Conservation (phyloP, 2,329 filamentous ascomycete genomes). For the Fusarium heterosporum region DNA sequence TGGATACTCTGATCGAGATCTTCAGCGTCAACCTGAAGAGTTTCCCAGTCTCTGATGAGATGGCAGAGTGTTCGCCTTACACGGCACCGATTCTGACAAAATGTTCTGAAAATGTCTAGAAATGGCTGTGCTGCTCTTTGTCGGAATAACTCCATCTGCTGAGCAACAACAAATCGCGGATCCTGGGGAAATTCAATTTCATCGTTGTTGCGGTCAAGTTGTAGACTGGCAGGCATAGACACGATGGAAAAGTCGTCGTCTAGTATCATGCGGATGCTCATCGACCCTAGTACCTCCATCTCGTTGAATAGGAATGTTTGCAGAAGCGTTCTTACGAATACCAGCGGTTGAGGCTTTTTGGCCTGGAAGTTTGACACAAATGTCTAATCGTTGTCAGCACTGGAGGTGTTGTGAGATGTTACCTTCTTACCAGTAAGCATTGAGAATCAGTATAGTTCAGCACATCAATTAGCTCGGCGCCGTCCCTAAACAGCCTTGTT, state of each 20-base stretch:
- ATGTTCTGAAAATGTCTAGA: conserved; percentile 82
- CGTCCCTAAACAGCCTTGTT: conserved; percentile 77
- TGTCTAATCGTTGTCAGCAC: conserved; percentile 59
- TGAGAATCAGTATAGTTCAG: conserved; percentile 75
- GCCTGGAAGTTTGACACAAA: conserved; percentile 81
- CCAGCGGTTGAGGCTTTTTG: conserved; percentile 82
- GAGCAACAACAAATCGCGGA: conserved; percentile 77
- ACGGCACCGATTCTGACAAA: conserved; percentile 91
- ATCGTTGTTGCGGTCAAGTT: conserved; percentile 81
- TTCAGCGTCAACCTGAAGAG: conserved; percentile 83
- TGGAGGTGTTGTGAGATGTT: background rate
- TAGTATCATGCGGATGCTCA: conserved; percentile 79
- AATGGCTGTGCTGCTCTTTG: conserved; percentile 75
- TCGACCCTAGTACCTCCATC: conserved; percentile 74
- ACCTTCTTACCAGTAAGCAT: conserved; percentile 71
- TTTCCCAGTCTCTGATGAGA: conserved; percentile 84
- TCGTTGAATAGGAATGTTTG: conserved; percentile 81
- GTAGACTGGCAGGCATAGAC: conserved; percentile 75
- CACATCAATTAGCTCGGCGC: conserved; percentile 74
- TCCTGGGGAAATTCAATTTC: conserved; percentile 80
- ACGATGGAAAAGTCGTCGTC: conserved; percentile 84
- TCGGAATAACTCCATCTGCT: conserved; percentile 77
- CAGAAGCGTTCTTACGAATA: conserved; percentile 84
- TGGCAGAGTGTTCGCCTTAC: conserved; percentile 91
- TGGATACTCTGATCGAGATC: conserved; percentile 78